Base-by-base conservation (phyloP, 495 filamentous ascomycete species). In the Collariella sp. region DNA sequence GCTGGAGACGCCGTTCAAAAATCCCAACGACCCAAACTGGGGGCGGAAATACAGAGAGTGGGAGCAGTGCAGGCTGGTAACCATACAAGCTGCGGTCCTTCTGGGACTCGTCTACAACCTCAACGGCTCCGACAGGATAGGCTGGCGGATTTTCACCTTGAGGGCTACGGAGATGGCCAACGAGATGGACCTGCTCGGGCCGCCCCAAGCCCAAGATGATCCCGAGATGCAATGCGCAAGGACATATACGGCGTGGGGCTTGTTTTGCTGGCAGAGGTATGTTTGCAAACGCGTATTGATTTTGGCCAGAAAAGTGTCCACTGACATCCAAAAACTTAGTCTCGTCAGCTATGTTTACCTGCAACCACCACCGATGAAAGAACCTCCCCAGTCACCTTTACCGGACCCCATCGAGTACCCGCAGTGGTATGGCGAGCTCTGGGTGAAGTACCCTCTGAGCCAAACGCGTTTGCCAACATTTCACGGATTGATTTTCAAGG, bases 251-350 rank as follows among this genome's bases (percentile, higher is more conserved):
- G 70, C 70, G 0, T 74, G 71, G 71, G 53, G 47, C 11, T 18
- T 72, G 18, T 74, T 62, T 40, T 52, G 40, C 22, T 72, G 65
- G 67, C 64, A 70, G 56, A 64, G 60, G 71, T 73, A 67, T 5
- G 66, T 62, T 18, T 15, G 41, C 38, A 13, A n/a, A 18, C 3
- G 26, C 3, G 19, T 15, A 1, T 40, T 2, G 12, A 16, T 29
- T 13, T 31, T n/a, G 16, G 23, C 24, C 11, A 19, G 18, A 2
- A 40, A 23, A 3, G 7, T 23, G 41, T 18, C 46, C 12, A 50
- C 56, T 52, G 5, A 54, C 50, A n/a, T n/a, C n/a, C 24, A 5
- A 9, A 9, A 20, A 16, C 22, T 6, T 16, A 62, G 65, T 45
- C 40, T 65, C 7, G 50, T 23, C 41, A 62, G 58, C 16, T 67